Base-by-base conservation (phyloP, 139 green algal species). In the Chlamydomonas sp. region DNA sequence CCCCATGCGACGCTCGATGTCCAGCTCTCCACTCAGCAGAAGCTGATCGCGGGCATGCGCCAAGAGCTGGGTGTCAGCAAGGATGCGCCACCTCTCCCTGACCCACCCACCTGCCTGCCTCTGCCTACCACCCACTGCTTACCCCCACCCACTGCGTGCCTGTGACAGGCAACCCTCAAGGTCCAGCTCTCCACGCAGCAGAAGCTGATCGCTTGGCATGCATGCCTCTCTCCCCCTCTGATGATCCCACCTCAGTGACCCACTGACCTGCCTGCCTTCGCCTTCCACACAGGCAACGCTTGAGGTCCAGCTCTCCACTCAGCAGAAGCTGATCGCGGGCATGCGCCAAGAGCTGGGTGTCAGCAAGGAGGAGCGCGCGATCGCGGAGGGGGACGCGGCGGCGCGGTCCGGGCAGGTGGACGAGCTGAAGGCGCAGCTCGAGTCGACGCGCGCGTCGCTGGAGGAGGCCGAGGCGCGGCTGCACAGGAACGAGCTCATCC, bases 401-500 rank as follows among this genome's bases (percentile, higher is more conserved):
- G 75, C 48, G 24, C 73, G 74, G 8, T 69, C 26, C 0, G 48
- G 68, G 36, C 65, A 83, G 70, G 48, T 87, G 48, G 28, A 75
- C 8, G 70, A 88, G 48, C 70, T 85, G 29, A 71, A 88, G 79
- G 69, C 58, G 2, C 70, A 87, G 69, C 33, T 84, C 35, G 60
- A 66, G 33, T 57, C 35, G 54, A 67, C 86, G 64, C 72, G 84
- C 59, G 20, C 26, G 2, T 48, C 74, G 8, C 63, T 86, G 59
- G 70, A 59, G 29, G 81, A 85, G 24, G 82, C 84, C 3, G 86
- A 94, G 70, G 58, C 62, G 2, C 66, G 71, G 26, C 59, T 90
- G 35, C 71, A 84, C n/a, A 83, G 94, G 74, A 74, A 81, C 10
- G 85, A 96, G 76, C 70, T 79, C 3, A 74, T 87, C 13, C 84